Evolutionary conservation across 176 grass and related monocot species (phyloP), one percentile per base, ranked within the genome.

Genomic region (Poa annua): DNA sequence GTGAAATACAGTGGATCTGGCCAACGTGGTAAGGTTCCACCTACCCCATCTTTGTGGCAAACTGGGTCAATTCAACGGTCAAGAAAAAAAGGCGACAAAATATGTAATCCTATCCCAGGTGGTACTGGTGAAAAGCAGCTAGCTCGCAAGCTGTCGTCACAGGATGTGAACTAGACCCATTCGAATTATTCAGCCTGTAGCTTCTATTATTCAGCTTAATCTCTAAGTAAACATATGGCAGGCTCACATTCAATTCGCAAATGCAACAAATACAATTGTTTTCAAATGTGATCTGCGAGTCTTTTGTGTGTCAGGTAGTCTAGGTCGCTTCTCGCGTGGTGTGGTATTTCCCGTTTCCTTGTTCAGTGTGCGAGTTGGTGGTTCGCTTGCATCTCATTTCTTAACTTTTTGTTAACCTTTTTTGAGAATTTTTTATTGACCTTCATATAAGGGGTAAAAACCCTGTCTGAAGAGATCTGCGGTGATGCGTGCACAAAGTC

Each of bases 191-290:
- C 3, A 29, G 29, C 29, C 29, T 45, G 24, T 10, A 11, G 20
- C 35, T 68, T 68, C 35, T 68, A 2, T 42, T 24, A 45, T 71
- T 71, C 12, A 71, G 67, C 67, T 45, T 71, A 10, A 60, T 68
- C 65, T 11, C 17, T 16, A 69, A 42, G 38, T 21, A 22, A 70
- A 44, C 8, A 2, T 11, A 22, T 20, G 19, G 13, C 4, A 6
- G 66, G 8, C 4, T 39, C 10, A 9, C 66, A 44, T 70, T 70
- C 65, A 4, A 44, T 70, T 70, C 65, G 10, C 19, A 24, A 44
- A 21, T 3, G 19, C 11, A 70, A 71, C 4, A 11, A 13, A 24
- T 45, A 8, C n/a, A 15, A 5, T 16, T 33, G 26, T 64, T 64
- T 64, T 64, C 61, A 32, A 4, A 24, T 71, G 12, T 11, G 39